A percentile compares a stretch with the other conserved stretches of the same genome.
Conservation (phyloP, 192 early-diverging fungal genomes). For the Linnemannia hyalina region DNA sequence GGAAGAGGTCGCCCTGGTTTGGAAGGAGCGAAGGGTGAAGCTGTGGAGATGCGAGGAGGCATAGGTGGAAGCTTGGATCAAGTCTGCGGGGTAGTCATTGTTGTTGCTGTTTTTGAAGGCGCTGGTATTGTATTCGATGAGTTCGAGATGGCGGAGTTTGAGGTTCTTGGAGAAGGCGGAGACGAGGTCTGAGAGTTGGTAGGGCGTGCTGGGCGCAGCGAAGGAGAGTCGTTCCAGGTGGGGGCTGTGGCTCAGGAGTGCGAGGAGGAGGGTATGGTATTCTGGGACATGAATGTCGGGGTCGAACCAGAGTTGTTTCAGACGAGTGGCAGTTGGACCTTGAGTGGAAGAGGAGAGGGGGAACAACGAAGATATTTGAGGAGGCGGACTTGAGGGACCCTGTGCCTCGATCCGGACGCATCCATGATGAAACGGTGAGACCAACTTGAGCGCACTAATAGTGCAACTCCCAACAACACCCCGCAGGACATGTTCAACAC, state of each 20-base stretch:
- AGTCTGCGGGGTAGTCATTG: background rate
- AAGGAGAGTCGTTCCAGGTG: conserved; percentile 25
- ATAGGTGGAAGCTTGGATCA: background rate
- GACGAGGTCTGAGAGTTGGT: background rate
- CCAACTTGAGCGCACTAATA: background rate
- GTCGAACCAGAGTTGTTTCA: conserved; percentile 20
- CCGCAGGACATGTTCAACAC: background rate
- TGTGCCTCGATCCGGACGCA: background rate
- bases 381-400: background rate
- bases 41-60: background rate
- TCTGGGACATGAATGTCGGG: background rate
- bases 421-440: background rate
- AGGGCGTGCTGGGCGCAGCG: background rate
- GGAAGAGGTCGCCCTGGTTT: background rate
- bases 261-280: background rate
- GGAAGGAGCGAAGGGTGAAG: background rate
- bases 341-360: background rate
- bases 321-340: background rate
- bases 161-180: background rate
- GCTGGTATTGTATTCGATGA: background rate
- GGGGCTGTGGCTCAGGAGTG: conserved; percentile 4
- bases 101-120: background rate
- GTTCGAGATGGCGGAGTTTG: conserved; percentile 6
- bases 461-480: background rate
- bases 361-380: background rate